A percentile compares a stretch with the other conserved stretches of the same genome.
These are phyloP conservation scores for Hygrophoropsis aurantiaca DNA, from an alignment of 768 basidiomycete species.

Conservation along the genomic window DNA sequence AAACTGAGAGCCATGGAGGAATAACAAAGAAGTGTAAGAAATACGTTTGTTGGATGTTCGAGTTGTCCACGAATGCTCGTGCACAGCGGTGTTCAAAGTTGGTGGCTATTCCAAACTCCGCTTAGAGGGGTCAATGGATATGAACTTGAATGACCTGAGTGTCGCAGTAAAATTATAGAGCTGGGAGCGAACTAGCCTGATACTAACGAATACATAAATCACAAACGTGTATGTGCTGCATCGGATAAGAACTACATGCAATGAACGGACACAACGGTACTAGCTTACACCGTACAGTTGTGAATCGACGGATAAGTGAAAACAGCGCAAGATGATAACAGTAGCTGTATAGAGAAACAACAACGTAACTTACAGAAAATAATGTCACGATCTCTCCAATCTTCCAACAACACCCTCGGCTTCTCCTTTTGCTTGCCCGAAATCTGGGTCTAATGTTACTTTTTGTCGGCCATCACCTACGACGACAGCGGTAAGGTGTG, in stretches of 20 bases:
- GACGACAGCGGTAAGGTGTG: constrained; percentile 28
- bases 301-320: background rate
- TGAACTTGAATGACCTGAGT: background rate
- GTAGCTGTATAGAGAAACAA: too few species aligned
- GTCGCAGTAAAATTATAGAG: too few species aligned
- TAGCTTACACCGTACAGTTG: constrained; percentile 1
- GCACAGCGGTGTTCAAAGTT: constrained; percentile 9
- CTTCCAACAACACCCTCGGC: constrained; percentile 21
- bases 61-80: constrained; percentile 1
- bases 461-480: constrained; percentile 25
- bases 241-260: too few species aligned
- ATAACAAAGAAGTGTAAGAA: constrained; percentile 12
- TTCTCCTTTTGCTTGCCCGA: constrained; percentile 18
- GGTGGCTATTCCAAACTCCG: constrained; percentile 25
- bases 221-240: too few species aligned
- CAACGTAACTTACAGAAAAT: background rate
- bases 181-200: background rate
- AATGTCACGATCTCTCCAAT: constrained; percentile 15
- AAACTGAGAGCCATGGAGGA: constrained; percentile 67
- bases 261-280: too few species aligned
- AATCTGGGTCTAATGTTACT: constrained; percentile 21
- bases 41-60: constrained; percentile 10
- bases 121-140: constrained; percentile 1
- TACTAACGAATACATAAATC: background rate
- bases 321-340: too few species aligned